These are phyloP conservation scores for Pseudocohnilembus persalinus DNA, from an alignment of 169 alveolate genomes.

Conservation along the genomic window DNA sequence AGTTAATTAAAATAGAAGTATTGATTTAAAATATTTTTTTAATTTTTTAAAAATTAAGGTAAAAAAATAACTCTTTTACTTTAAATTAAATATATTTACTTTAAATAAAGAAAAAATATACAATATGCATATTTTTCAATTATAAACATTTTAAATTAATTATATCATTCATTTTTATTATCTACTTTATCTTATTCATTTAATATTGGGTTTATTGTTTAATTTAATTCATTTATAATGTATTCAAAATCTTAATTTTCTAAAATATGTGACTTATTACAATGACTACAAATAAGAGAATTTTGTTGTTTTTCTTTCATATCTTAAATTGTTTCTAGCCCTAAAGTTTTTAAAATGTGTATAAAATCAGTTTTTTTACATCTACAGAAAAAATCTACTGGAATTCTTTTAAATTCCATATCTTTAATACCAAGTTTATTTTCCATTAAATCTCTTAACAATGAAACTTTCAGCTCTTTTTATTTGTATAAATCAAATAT, in stretches of 20 bases:
- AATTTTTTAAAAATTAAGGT: too few species aligned
- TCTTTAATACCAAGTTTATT: conserved; percentile 9
- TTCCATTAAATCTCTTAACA: neutral
- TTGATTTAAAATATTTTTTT: too few species aligned
- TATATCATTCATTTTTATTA: too few species aligned
- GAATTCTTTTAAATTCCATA: neutral
- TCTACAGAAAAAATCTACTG: conserved; percentile 12
- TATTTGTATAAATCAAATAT: neutral
- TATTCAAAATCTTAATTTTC: conserved; percentile 18
- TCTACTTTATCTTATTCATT: too few species aligned
- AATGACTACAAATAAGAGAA: conserved; percentile 6
- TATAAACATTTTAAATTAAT: too few species aligned
- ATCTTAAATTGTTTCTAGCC: conserved; percentile 10
- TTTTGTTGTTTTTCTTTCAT: conserved; percentile 20
- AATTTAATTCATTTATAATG: too few species aligned
- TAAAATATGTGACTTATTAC: conserved; percentile 12
- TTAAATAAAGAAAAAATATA: too few species aligned
- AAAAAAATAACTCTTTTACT: too few species aligned
- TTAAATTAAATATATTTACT: too few species aligned
- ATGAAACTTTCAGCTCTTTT: neutral
- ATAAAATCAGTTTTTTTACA: conserved; percentile 6
- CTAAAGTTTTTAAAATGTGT: neutral
- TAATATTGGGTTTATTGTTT: too few species aligned
- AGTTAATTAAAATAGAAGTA: too few species aligned
- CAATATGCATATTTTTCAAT: too few species aligned